Percentiles rank a stretch among this genome's conserved stretches.
Conservation (phyloP, 495 filamentous ascomycete species). For the Penicillium chermesinum region DNA sequence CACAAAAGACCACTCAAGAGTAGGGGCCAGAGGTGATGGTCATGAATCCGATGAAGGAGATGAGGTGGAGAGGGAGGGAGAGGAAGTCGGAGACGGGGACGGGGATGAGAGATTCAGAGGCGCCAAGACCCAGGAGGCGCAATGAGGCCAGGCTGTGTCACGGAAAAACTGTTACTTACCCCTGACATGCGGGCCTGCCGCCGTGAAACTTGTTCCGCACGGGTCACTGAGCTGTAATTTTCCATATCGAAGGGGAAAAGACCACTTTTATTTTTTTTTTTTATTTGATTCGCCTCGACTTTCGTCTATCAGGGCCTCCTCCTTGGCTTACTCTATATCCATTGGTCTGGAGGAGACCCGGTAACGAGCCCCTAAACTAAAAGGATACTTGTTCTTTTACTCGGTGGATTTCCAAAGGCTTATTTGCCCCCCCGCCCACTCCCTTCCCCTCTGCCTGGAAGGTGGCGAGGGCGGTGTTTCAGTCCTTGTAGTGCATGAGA, state of each 20-base stretch:
- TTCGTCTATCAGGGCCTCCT: neutral
- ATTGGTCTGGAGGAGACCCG: neutral
- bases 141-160: constrained; percentile 15
- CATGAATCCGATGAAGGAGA: constrained; percentile 13
- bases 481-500: no score
- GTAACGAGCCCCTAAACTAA: neutral
- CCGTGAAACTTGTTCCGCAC: neutral
- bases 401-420: neutral
- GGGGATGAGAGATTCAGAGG: constrained; percentile 30
- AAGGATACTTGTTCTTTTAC: neutral
- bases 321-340: neutral
- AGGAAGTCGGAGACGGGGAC: constrained; percentile 26
- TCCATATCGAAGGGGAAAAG: neutral
- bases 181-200: neutral
- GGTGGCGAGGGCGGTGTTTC: no score
- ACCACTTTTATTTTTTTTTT: neutral
- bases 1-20: constrained; percentile 28
- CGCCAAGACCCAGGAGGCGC: constrained; percentile 42
- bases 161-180: constrained; percentile 20
- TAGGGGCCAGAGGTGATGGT: constrained; percentile 21
- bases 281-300: neutral
- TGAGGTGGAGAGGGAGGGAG: constrained; percentile 11
- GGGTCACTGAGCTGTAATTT: neutral
- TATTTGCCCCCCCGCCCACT: neutral
- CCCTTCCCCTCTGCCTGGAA: no score